phyloP scores from a whole-genome alignment of 2,329 filamentous ascomycete species.

The Penicillium sumatraense region DNA sequence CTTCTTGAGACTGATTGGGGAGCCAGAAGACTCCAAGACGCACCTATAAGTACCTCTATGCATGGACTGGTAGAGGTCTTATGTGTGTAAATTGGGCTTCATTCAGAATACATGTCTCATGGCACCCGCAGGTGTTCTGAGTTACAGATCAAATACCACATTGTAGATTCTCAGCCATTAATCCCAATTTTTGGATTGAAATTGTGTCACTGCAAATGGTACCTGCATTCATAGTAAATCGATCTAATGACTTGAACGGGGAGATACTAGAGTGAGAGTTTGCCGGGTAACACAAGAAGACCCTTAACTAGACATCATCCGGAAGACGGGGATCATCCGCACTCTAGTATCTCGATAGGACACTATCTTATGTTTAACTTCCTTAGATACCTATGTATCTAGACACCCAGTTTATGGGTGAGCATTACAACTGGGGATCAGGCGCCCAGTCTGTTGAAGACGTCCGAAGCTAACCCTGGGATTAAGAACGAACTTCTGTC shows the following conservation, averaged over 20 bases:
- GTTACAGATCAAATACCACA: not conserved
- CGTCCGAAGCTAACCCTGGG: not conserved
- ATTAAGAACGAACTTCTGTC: not conserved
- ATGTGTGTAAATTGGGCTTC: not conserved
- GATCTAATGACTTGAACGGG: not conserved
- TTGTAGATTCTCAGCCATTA: too few species aligned
- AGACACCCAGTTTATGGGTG: too few species aligned
- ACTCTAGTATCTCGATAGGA: not conserved
- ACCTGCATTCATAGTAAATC: not conserved
- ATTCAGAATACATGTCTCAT: not conserved
- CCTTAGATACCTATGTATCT: not conserved
- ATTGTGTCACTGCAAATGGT: not conserved
- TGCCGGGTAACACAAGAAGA: not conserved
- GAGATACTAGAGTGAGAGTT: not conserved
- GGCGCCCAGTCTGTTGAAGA: conserved; percentile 5
- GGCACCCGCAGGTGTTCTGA: not conserved
- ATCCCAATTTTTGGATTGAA: not conserved
- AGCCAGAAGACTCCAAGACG: conserved; percentile 57
- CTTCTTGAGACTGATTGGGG: conserved; percentile 80
- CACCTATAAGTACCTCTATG: conserved; percentile 31
- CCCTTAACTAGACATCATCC: not conserved
- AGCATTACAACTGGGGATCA: not conserved
- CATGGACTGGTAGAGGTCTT: not conserved
- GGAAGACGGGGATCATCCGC: too few species aligned
- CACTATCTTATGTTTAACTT: not conserved